Evolutionary conservation across 192 early-diverging fungal genomes (phyloP), one percentile per base, ranked within the genome.

Genomic region (Entomortierella lignicola): DNA sequence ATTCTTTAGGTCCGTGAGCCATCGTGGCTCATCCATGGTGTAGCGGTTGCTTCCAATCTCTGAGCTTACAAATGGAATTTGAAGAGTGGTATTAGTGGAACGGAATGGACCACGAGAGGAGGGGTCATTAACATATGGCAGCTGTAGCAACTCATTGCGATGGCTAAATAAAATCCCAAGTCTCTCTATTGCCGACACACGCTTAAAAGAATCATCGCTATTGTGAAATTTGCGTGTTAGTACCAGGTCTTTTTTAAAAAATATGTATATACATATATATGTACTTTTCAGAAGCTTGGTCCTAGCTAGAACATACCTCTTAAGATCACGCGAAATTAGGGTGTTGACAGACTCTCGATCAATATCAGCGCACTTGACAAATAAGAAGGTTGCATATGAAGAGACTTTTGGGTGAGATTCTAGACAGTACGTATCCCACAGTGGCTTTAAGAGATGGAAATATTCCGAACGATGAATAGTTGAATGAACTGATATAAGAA

Each of bases 341-440:
- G 72, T 68, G 20, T 81, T 81, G 15, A 85, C 72, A 5, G 63
- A 55, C 23, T 84, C 74, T 27, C 85, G 86, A 13, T 77, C 69
- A 32, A 86, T 79, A 37, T 89, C 88, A 32, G 85, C 86, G 57
- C 88, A 87, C 55, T 88, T 85, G 47, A 87, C 81, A 55, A 89
- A 84, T 23, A 89, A 52, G 63, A 89, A 89, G 20, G 84, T 82
- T 2, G 85, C 85, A 1, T 83, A 69, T 41, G 79, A 53, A 37
- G 85, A 81, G 3, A 80, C 63, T 27, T 84, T 71, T 0, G 82
- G 77, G 17, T 73, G 70, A n/a, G 67, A 59, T 32, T 89, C 86
- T 29, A 86, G 77, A n/a, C 83, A 71, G 67, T 82, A 87, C 0
- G 72, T 55, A 10, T 85, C 69, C 88, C 88, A 89, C 1, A 89